Base-by-base conservation (phyloP, 306 rosid species). In the Lablab purpureus region DNA sequence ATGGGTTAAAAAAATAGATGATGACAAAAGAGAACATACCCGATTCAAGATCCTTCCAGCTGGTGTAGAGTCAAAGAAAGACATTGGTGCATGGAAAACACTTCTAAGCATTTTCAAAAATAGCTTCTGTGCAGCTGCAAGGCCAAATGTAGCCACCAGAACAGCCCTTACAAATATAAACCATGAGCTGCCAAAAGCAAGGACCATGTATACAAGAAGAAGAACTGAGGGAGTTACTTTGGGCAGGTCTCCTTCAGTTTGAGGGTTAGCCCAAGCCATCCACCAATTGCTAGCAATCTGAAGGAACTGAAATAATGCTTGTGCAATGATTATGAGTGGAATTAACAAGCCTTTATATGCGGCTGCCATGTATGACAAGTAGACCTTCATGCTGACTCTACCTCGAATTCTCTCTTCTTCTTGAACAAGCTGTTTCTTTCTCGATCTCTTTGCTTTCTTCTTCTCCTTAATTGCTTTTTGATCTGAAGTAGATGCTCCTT, bases 201-300 rank as follows among this genome's bases (percentile, higher is more conserved):
- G 93, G 68, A 93, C 94, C 97, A 96, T 96, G 81, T 96, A 96
- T 82, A 91, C 98, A 63, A 73, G 84, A 82, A 96, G 93, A 85
- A 96, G 98, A 55, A 71, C 77, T 86, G 88, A 82, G 18, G 99
- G 89, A 85, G 90, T 87, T 81, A 88, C 94, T 93, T 90, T 96
- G 34, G 99, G 91, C 72, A 76, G 80, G 70, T 88, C 99, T 80
- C 98, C 97, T 88, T 87, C 93, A 15, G 98, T 96, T 89, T 93
- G 99, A 81, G 99, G 99, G 88, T 96, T 96, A 56, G 99, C 99
- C 99, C 98, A 96, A 40, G 99, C 99, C 99, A 96, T 96, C 99
- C 99, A 96, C 99, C 99, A 96, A 84, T 89, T 96, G 76, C 99
- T 93, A 74, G 99, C 97, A 84, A 96, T 96, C 88, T 96, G 99